Evolutionary conservation across 1,284 basidiomycete genomes (phyloP), one percentile per base, ranked within the genome.

Genomic region (Cutaneotrichosporon sp.): DNA sequence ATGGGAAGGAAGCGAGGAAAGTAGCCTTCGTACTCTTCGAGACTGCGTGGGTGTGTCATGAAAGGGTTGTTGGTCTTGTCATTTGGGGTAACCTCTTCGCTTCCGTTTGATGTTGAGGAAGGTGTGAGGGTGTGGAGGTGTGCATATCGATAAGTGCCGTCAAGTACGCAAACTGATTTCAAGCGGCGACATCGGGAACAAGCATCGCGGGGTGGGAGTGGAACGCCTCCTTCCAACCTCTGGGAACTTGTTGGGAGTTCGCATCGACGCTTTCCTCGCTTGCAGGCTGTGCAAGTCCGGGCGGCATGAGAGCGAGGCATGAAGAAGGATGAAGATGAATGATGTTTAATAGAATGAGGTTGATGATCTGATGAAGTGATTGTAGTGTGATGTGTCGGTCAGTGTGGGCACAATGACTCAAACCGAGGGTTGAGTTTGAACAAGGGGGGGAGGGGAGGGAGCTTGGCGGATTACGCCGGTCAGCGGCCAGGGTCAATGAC

Each of bases 1-100:
- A 61, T 21, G 16, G 60, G 60, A 34, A 61, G 60, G 53, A 56
- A 56, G 16, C 60, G 53, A 9, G 55, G 60, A 56, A 61, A 61
- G 47, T 61, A 61, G 32, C 47, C 47, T 42, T 56, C 53, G 22
- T 61, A 61, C 51, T 53, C 51, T 16, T 53, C 51, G 31, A 53
- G 8, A 16, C 30, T 53, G 26, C 30, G 26, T 8, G 51, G 51
- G 16, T 53, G 51, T 16, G 51, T 53, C 55, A 42, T 38, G 55
- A 38, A 40, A 2, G 26, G 51, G 51, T 31, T 30, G 13, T 34
- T 13, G 30, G 30, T 31, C 30, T 53, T 53, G 51, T 13, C 51
- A 8, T 30, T 30, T 9, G 51, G 30, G 14, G 18, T 9, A 7
- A 5, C 4, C 9, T 53, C 51, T 14, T 53, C 30, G 31, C 14